Evolutionary conservation across 2,329 filamentous ascomycete genomes (phyloP).

Genomic region (Pseudofabraea citricarpa): DNA sequence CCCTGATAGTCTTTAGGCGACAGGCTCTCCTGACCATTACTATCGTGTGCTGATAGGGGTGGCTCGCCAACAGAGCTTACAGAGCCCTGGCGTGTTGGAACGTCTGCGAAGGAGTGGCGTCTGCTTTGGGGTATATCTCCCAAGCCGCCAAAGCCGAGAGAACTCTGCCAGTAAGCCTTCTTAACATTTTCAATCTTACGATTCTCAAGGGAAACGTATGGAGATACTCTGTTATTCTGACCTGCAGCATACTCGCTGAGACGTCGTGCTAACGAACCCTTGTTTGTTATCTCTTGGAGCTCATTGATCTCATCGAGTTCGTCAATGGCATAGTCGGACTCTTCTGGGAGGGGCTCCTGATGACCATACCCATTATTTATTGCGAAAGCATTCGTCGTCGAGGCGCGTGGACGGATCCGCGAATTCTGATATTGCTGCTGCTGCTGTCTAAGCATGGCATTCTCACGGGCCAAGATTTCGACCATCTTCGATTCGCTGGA

Average conservation of each 20-base stretch:
- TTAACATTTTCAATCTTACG: slow-evolving; percentile 61
- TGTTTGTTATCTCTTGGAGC: slow-evolving; percentile 25
- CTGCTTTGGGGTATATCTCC: slow-evolving; percentile 67
- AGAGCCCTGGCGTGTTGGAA: slow-evolving; percentile 59
- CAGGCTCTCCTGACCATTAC: slow-evolving; percentile 20
- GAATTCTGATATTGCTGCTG: slow-evolving; percentile 51
- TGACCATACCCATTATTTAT: slow-evolving; percentile 54
- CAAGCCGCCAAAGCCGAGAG: slow-evolving; percentile 58
- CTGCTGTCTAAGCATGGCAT: slow-evolving; percentile 55
- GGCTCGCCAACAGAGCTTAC: slow-evolving; percentile 56
- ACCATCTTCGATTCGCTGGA: slow-evolving; percentile 55
- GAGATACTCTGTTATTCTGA: slow-evolving; percentile 24
- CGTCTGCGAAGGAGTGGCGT: slow-evolving; percentile 73
- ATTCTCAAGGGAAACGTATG: slow-evolving; percentile 46
- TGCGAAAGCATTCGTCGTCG: slow-evolving; percentile 46
- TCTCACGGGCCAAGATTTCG: slow-evolving; percentile 57
- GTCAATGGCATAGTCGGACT: slow-evolving; percentile 69
- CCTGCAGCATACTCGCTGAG: slow-evolving; percentile 31
- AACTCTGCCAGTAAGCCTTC: slow-evolving; percentile 67
- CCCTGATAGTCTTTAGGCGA: slow-evolving; percentile 22
- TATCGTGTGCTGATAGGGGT: slow-evolving; percentile 34
- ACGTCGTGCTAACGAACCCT: slow-evolving; percentile 25
- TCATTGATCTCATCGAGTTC: slow-evolving; percentile 62
- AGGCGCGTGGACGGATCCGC: slow-evolving; percentile 52
- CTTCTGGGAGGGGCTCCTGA: slow-evolving; percentile 56